Percentiles rank a stretch among this genome's conserved stretches.
Conservation (phyloP, 2,329 filamentous ascomycete genomes). For the Fusarium austroafricanum region DNA sequence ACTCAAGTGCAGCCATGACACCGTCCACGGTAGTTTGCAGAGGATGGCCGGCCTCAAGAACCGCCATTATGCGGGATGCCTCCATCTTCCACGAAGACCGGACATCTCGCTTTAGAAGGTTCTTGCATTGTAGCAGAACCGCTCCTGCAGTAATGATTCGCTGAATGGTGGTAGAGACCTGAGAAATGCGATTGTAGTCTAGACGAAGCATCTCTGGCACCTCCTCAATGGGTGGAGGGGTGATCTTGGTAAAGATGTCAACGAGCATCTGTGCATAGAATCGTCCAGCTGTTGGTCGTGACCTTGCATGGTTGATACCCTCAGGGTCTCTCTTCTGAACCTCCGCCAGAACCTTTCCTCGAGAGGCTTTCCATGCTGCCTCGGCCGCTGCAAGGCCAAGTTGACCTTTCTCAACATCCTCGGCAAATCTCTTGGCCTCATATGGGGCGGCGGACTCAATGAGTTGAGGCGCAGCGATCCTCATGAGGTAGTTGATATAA, state of each 20-base stretch:
- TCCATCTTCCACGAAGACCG: slow-evolving; percentile 81
- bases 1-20: slow-evolving; percentile 71
- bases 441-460: slow-evolving; percentile 78
- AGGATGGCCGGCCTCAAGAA: slow-evolving; percentile 69
- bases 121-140: slow-evolving; percentile 83
- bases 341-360: slow-evolving; percentile 73
- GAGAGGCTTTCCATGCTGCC: slow-evolving; percentile 73
- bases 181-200: slow-evolving; percentile 71
- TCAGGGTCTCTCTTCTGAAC: slow-evolving; percentile 76
- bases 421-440: slow-evolving; percentile 77
- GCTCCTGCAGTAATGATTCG: slow-evolving; percentile 79
- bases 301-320: slow-evolving; percentile 69
- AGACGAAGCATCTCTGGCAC: slow-evolving; percentile 80
- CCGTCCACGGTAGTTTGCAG: slow-evolving; percentile 68
- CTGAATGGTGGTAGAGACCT: slow-evolving; percentile 53
- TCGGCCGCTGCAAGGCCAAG: slow-evolving; percentile 70
- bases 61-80: slow-evolving; percentile 75
- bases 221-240: slow-evolving; percentile 63
- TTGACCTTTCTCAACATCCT: slow-evolving; percentile 68
- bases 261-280: slow-evolving; percentile 82
- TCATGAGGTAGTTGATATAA: slow-evolving; percentile 84
- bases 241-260: slow-evolving; percentile 77
- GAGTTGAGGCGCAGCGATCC: slow-evolving; percentile 76
- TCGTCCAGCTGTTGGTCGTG: slow-evolving; percentile 73
- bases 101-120: slow-evolving; percentile 83